Percentiles rank a stretch among this genome's conserved stretches.
phyloP scores from a whole-genome alignment of 306 rosid genomes.

The Ziziphus jujuba region DNA sequence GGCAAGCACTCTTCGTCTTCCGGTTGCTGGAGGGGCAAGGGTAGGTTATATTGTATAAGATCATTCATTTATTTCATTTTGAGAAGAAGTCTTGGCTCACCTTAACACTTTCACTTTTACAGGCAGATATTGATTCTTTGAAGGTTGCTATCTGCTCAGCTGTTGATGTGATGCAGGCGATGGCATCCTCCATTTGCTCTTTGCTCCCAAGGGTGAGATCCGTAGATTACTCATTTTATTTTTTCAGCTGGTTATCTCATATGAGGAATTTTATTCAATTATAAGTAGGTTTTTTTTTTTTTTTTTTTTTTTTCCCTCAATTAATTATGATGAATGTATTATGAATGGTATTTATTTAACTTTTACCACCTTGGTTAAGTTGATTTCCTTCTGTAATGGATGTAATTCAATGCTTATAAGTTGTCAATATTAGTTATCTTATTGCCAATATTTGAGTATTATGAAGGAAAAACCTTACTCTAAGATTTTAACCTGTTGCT shows the following conservation, averaged over 20 bases:
- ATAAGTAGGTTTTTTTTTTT: too few relatives aligned
- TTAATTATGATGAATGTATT: background rate
- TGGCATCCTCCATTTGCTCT: constrained; percentile 82
- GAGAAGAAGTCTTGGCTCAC: constrained; percentile 21
- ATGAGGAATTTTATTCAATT: too few relatives aligned
- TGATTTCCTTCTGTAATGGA: too few relatives aligned
- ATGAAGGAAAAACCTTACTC: background rate
- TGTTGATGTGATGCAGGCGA: constrained; percentile 80
- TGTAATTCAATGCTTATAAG: too few relatives aligned
- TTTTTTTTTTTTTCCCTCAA: background rate
- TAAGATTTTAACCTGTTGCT: background rate
- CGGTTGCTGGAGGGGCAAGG: constrained; percentile 82
- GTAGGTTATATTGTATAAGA: constrained; percentile 40
- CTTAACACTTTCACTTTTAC: constrained; percentile 29
- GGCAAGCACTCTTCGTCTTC: constrained; percentile 93
- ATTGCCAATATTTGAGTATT: background rate
- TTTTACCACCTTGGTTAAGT: background rate
- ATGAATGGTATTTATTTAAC: background rate
- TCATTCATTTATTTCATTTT: constrained; percentile 20
- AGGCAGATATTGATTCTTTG: constrained; percentile 85
- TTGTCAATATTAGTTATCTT: background rate
- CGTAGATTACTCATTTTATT: background rate
- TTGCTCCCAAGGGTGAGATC: constrained; percentile 72
- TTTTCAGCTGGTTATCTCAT: background rate
- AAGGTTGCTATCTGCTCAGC: constrained; percentile 88